Base-by-base conservation (phyloP, 2,329 filamentous ascomycete species). In the Epichloe aotearoae region DNA sequence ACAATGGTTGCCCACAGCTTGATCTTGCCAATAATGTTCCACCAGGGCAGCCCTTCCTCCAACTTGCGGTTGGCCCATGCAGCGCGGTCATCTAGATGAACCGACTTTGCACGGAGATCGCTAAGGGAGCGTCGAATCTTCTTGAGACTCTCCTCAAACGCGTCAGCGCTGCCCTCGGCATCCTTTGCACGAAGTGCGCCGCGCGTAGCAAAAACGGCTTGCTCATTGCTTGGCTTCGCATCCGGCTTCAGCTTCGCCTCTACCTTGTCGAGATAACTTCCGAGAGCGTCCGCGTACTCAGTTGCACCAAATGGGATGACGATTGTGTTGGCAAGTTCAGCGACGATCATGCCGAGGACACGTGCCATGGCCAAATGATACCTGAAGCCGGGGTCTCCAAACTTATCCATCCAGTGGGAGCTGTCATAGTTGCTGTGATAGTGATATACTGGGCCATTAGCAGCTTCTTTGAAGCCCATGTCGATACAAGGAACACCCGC, bases 361-460 rank as follows among this genome's bases (percentile, higher is more conserved):
- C 85, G 83, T 2, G 84, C 75, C 70, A 82, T 78, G 46, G 83
- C 72, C 54, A 73, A 65, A 65, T 88, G 85, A 60, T 88, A 86
- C 44, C 75, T 69, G 51, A 80, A 83, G 20, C 73, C 77, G 2
- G 74, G 74, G 59, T 95, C 90, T 41, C 87, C 88, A 55, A 79
- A 93, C 23, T 76, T 78, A 50, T 82, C 76, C 87, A 95, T 94
- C 89, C 90, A 95, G 66, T 84, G 73, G 65, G 89, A 93, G 60
- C 82, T 88, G 64, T 95, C 89, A 66, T 94, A 95, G 71, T 95
- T 95, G 64, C 83, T 84, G 69, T 95, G 89, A 66, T 95, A 95
- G 60, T 88, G 84, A 62, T 88, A 88, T 3, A 87, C 73, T 0
- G 82, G 69, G 42, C 75, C 73, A 2, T 66, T 62, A 0, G 57